Evolutionary conservation across 2,329 filamentous ascomycete species (phyloP).

Genomic region (Paraphoma sp.): DNA sequence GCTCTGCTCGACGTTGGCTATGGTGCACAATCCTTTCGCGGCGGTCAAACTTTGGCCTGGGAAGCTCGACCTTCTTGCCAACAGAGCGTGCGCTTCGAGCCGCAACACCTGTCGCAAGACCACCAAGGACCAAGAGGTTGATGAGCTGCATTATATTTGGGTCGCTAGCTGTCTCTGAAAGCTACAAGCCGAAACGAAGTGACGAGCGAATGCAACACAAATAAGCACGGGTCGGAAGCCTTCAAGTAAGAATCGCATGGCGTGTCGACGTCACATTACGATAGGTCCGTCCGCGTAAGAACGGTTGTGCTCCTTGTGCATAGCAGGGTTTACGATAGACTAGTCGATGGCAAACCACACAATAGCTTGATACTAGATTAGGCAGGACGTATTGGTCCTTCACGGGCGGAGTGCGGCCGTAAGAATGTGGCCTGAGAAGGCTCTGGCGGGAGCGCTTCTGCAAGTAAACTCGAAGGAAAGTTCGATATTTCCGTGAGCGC

Average conservation of each 20-base stretch:
- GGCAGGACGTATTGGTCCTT: slow-evolving; percentile 14
- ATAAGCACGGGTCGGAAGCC: background rate
- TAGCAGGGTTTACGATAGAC: slow-evolving; percentile 16
- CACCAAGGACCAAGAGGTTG: slow-evolving; percentile 36
- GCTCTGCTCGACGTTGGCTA: slow-evolving; percentile 27
- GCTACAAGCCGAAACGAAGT: background rate
- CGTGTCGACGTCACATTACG: slow-evolving; percentile 1
- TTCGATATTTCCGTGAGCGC: too few species aligned
- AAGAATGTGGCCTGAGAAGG: background rate
- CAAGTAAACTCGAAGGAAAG: too few species aligned
- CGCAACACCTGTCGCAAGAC: slow-evolving; percentile 32
- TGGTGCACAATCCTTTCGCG: slow-evolving; percentile 23
- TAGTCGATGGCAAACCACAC: slow-evolving; percentile 1
- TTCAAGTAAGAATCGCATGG: slow-evolving; percentile 1
- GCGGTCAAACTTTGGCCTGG: slow-evolving; percentile 31
- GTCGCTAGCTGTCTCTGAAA: background rate
- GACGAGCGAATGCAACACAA: background rate
- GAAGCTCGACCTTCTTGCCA: slow-evolving; percentile 38
- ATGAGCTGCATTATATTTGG: slow-evolving; percentile 38
- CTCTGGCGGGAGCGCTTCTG: too few species aligned
- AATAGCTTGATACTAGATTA: slow-evolving; percentile 16
- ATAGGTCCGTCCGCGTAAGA: background rate
- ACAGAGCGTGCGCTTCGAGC: slow-evolving; percentile 38
- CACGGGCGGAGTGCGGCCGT: background rate
- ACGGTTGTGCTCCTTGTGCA: background rate